phyloP scores from a whole-genome alignment of 345 rosid genomes.

The Anastatica hierochuntica region DNA sequence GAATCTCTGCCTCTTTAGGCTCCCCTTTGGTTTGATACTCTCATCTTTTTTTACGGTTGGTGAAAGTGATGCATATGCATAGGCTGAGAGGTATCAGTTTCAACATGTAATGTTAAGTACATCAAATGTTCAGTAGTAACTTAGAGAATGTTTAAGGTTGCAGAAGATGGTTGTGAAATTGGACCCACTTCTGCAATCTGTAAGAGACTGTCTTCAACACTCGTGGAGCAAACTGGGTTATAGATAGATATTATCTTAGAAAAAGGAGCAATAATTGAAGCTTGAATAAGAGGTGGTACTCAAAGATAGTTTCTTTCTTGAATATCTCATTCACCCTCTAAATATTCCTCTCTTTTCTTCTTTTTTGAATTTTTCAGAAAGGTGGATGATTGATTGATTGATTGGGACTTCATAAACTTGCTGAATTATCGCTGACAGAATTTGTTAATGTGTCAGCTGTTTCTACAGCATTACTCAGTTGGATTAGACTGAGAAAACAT shows the following conservation, averaged over 20 bases:
- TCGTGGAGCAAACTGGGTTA: constrained; percentile 14
- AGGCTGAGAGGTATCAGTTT: background rate
- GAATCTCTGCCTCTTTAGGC: constrained; percentile 1
- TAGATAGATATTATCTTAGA: background rate
- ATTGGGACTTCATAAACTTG: constrained; percentile 26
- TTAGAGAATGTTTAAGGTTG: constrained; percentile 24
- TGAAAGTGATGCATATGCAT: constrained; percentile 2
- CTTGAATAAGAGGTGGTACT: constrained; percentile 2
- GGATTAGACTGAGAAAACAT: too few relatives aligned
- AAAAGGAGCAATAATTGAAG: constrained; percentile 14
- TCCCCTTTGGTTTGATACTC: constrained; percentile 3
- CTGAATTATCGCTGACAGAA: constrained; percentile 31
- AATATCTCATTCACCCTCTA: constrained; percentile 18
- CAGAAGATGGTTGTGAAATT: constrained; percentile 12
- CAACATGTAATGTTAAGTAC: constrained; percentile 1
- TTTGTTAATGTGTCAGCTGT: too few relatives aligned
- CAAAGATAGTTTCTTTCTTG: constrained; percentile 23
- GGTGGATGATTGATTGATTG: background rate
- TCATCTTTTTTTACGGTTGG: background rate
- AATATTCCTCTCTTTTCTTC: too few relatives aligned
- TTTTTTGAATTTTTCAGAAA: too few relatives aligned
- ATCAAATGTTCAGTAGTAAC: constrained; percentile 1
- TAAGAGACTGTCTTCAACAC: constrained; percentile 21
- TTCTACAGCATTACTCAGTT: constrained; percentile 18
- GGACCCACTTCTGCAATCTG: constrained; percentile 21